phyloP scores from a whole-genome alignment of 768 basidiomycete species.

The Coprinellus aureogranulatus region DNA sequence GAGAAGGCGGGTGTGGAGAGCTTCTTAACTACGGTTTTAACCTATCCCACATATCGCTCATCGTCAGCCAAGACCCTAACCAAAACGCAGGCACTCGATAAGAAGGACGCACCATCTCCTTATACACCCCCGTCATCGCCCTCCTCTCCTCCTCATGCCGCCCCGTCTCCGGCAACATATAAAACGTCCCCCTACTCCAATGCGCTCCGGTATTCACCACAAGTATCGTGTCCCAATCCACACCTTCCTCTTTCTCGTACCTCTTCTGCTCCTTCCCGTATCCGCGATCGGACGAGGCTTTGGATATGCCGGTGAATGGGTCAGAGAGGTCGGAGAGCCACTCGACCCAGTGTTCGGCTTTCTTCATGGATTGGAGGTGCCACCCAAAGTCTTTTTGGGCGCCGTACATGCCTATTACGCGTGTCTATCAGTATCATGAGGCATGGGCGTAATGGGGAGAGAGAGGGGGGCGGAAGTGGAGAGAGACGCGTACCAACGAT shows the following conservation, averaged over 20 bases:
- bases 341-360: conserved; percentile 15
- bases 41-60: too few relatives aligned
- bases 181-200: conserved; percentile 15
- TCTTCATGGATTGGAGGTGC: conserved; percentile 9
- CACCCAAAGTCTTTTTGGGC: conserved; percentile 10
- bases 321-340: conserved; percentile 6
- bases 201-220: conserved; percentile 15
- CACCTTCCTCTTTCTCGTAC: conserved; percentile 4
- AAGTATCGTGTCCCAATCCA: conserved; percentile 13
- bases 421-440: too few relatives aligned
- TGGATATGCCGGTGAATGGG: too few relatives aligned
- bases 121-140: conserved; percentile 9
- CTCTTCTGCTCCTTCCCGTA: too few relatives aligned
- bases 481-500: too few relatives aligned
- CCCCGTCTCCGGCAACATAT: conserved; percentile 14
- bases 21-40: conserved; percentile 1
- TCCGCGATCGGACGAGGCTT: too few relatives aligned
- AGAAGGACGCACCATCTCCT: conserved; percentile 10
- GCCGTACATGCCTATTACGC: too few relatives aligned
- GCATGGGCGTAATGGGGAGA: too few relatives aligned
- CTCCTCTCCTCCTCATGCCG: conserved; percentile 4
- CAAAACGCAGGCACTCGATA: too few relatives aligned
- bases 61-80: too few relatives aligned
- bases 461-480: too few relatives aligned
- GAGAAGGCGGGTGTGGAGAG: not conserved